Conservation (phyloP, 176 grass and related monocot genomes). For the Avena insularis region DNA sequence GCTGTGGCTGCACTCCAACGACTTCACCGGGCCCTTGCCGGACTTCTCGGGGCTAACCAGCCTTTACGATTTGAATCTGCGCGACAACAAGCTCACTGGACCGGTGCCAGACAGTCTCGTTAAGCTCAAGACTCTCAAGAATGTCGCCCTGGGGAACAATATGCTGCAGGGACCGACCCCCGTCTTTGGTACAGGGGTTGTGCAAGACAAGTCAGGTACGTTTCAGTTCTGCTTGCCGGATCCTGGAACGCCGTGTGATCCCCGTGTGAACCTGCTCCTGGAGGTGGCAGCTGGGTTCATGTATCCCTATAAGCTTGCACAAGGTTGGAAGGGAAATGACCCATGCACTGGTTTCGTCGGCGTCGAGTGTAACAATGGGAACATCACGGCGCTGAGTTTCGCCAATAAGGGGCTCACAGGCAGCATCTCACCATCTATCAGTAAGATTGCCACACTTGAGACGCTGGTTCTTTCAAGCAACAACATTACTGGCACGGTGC, state of each 20-base stretch:
- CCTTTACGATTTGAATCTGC: conserved; percentile 61
- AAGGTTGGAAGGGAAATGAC: conserved; percentile 68
- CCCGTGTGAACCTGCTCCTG: conserved; percentile 67
- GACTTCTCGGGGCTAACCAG: conserved; percentile 52
- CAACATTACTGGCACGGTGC: conserved; percentile 74
- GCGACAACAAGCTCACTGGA: conserved; percentile 81
- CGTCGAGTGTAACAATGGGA: conserved; percentile 53
- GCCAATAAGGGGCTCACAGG: conserved; percentile 50
- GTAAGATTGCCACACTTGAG: conserved; percentile 58
- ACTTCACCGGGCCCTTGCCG: conserved; percentile 74
- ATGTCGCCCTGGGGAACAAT: conserved; percentile 63
- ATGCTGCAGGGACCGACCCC: conserved; percentile 60
- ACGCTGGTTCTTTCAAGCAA: conserved; percentile 61
- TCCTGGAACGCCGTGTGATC: conserved; percentile 60
- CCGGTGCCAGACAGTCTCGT: conserved; percentile 58
- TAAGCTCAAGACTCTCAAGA: conserved; percentile 53
- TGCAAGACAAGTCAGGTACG: no score
- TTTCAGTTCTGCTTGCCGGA: conserved; percentile 44
- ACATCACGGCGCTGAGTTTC: conserved; percentile 58
- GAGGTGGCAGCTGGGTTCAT: conserved; percentile 69
- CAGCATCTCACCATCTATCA: conserved; percentile 65
- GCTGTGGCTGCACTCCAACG: conserved; percentile 85
- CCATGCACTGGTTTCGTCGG: conserved; percentile 51
- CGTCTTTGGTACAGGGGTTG: no score
- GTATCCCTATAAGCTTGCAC: conserved; percentile 53